Base-by-base conservation (phyloP, 345 rosid genomes). In the Pugionium dolabratum region DNA sequence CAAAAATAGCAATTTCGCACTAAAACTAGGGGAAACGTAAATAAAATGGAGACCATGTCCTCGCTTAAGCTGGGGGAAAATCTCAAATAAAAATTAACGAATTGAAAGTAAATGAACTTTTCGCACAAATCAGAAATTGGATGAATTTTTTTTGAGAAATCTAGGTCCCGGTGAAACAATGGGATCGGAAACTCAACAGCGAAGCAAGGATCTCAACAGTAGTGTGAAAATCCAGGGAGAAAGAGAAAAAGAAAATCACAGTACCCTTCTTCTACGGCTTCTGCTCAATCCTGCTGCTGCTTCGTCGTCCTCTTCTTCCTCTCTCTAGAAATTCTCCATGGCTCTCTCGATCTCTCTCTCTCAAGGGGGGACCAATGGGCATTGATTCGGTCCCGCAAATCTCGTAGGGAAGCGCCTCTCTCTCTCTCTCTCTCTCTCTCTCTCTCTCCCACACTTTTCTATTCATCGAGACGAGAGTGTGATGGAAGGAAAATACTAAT, bases 361-460 rank as follows among this genome's bases (percentile, higher is more conserved):
- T 41, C 49, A 9, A 10, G n/a, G 31, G 73, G 69, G 81, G 79
- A 74, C 74, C 68, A 45, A 62, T 57, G 72, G 54, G 57, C 60
- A 41, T 35, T 59, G 74, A 42, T 68, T 68, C 69, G 76, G 72
- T 66, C 72, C 81, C 79, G 74, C 67, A 51, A 55, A 64, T 79
- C 74, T 61, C 84, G 63, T 64, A 77, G 46, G 29, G 51, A 62
- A 69, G 69, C 79, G 78, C 63, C 79, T 68, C 71, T 34, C 67
- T 49, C 69, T 59, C 76, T 37, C 31, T 11, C 75, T 35, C 45
- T n/a, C n/a, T n/a, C n/a, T n/a, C n/a, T n/a, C 18, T 18, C 18
- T 18, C 18, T 18, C 18, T 28, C 30, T 11, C 71, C 18, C 42
- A n/a, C 27, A 31, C 44, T 4, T 33, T 63, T 50, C 62, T 42